These are phyloP conservation scores for Pterocarpus macrocarpus DNA, from an alignment of 306 rosid genomes.

Conservation along the genomic window DNA sequence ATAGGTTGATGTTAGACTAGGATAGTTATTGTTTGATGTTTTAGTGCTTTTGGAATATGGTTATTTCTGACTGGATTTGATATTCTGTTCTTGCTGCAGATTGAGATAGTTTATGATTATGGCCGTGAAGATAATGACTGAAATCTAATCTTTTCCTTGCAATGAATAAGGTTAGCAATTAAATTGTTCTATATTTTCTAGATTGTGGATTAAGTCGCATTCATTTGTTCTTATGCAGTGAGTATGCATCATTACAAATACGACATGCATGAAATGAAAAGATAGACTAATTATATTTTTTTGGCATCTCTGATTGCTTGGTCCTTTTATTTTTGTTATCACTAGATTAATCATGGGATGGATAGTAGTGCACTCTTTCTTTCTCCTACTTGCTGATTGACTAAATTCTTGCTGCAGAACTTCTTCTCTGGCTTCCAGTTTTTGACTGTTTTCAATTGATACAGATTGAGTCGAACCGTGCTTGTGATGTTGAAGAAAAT, in stretches of 20 bases:
- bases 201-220: slow-evolving; percentile 1
- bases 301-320: not conserved
- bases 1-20: not conserved
- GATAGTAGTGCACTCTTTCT: not conserved
- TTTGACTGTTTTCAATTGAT: not conserved
- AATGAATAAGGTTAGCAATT: slow-evolving; percentile 65
- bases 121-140: slow-evolving; percentile 85
- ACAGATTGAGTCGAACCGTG: slow-evolving; percentile 59
- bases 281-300: not conserved
- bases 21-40: not conserved
- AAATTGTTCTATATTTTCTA: slow-evolving; percentile 36
- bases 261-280: not conserved
- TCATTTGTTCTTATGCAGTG: not conserved
- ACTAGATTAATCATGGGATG: not conserved
- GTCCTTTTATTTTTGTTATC: not conserved
- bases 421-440: not conserved
- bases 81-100: slow-evolving; percentile 59
- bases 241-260: not conserved
- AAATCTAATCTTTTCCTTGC: slow-evolving; percentile 47
- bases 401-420: not conserved
- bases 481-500: slow-evolving; percentile 47
- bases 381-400: not conserved
- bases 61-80: slow-evolving; percentile 46
- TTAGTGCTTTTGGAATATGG: slow-evolving; percentile 18
- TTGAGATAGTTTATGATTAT: slow-evolving; percentile 85